Percentiles rank a stretch among this genome's conserved stretches.
Conservation (phyloP, 352 stramenopile genomes). For the Phytopythium sindhum region DNA sequence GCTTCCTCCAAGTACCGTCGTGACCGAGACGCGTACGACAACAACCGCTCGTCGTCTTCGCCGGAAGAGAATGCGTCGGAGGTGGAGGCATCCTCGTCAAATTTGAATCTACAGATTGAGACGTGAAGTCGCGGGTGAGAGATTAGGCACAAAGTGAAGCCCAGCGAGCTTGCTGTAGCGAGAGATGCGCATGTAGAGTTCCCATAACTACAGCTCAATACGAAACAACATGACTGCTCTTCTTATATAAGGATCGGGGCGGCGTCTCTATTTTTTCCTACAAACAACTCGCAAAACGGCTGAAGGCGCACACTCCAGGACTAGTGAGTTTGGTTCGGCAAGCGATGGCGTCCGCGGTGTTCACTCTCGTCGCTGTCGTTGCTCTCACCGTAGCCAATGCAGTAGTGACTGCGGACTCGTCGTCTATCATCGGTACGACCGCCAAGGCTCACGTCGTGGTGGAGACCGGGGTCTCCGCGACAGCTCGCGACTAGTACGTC, state of each 20-base stretch:
- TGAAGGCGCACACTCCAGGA: not conserved
- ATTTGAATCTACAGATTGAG: constrained; percentile 5
- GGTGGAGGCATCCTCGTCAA: constrained; percentile 7
- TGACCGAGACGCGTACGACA: constrained; percentile 25
- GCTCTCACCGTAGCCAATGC: not conserved
- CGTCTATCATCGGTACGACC: not conserved
- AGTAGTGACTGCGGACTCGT: not conserved
- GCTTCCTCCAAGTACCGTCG: constrained; percentile 20
- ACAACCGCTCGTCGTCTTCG: constrained; percentile 37
- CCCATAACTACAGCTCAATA: not conserved
- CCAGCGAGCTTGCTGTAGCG: not conserved
- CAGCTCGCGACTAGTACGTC: not conserved
- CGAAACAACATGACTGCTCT: not conserved
- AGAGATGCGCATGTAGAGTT: not conserved
- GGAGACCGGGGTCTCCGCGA: not conserved
- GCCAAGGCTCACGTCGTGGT: not conserved
- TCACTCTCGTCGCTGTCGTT: not conserved
- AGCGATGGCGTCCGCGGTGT: not conserved
- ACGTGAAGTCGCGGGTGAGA: not conserved
- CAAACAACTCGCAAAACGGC: not conserved
- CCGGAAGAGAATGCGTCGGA: constrained; percentile 31
- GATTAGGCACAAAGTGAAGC: no score
- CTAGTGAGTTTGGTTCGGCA: not conserved
- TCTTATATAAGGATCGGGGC: no score
- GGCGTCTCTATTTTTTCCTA: not conserved